Percentiles rank a stretch among this genome's conserved stretches.
Conservation (phyloP, 371 early-diverging fungal genomes). For the Thermomucor indicae-seudaticae region DNA sequence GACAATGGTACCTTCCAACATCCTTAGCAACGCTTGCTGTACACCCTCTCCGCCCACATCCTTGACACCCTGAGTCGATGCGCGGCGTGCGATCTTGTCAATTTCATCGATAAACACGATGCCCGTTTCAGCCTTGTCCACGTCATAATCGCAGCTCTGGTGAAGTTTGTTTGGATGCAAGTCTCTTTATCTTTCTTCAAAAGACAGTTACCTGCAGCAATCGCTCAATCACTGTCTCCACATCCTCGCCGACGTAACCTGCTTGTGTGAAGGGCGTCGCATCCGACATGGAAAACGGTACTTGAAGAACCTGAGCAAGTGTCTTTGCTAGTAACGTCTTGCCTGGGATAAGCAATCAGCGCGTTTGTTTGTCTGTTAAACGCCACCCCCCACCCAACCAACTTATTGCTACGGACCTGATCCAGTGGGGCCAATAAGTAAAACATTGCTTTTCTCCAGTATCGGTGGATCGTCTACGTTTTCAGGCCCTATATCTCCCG, state of each 20-base stretch:
- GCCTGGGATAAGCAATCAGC: constrained; percentile 21
- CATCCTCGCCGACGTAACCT: constrained; percentile 94
- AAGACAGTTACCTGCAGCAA: constrained; percentile 79
- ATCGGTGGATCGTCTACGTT: constrained; percentile 32
- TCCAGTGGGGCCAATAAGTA: constrained; percentile 84
- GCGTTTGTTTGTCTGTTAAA: neutral
- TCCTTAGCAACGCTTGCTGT: constrained; percentile 77
- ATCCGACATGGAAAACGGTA: constrained; percentile 92
- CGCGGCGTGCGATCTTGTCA: constrained; percentile 79
- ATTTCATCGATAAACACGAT: constrained; percentile 94
- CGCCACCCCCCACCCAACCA: constrained; percentile 14
- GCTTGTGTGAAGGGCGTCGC: constrained; percentile 92
- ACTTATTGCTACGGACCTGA: constrained; percentile 64
- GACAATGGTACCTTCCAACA: constrained; percentile 81
- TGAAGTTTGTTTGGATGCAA: no score
- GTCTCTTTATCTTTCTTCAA: no score
- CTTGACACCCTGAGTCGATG: no score
- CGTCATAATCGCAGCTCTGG: constrained; percentile 81
- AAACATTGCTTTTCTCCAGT: constrained; percentile 87
- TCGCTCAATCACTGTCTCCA: constrained; percentile 82
- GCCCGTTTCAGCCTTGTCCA: constrained; percentile 81
- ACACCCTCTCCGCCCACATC: constrained; percentile 95
- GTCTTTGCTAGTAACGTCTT: constrained; percentile 86
- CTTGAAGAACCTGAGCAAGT: constrained; percentile 79
- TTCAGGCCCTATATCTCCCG: neutral